Base-by-base conservation (phyloP, 257 asterid genomes). In the Nicotiana undulata region DNA sequence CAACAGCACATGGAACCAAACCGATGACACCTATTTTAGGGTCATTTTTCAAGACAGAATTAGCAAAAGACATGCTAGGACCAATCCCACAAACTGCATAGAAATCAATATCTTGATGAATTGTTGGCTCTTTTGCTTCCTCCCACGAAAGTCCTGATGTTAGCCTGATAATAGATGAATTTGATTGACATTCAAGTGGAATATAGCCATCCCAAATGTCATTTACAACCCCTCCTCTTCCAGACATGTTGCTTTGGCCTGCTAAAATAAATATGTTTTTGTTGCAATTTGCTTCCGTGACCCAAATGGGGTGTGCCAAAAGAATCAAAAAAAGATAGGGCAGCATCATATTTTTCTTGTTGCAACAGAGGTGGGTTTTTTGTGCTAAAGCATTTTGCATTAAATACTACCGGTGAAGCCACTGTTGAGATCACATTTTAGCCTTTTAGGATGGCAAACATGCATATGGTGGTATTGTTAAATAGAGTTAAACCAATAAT, bases 181-280 rank as follows among this genome's bases (percentile, higher is more conserved):
- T 63, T 8, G 61, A 67, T 13, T 63, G 63, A 16, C 75, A 60
- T 52, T 79, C 76, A 6, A 49, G 31, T 67, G 82, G 82, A 3
- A 79, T 67, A 5, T 17, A 4, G 29, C 82, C 53, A 53, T 79
- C 82, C 70, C 70, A 79, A 18, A 4, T 79, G 31, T 24, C 63
- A 29, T 49, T 31, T 9, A 1, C 76, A 13, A 79, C 82, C 6
- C 76, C 82, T 44, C 82, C 82, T 13, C 82, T 20, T 1, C 82
- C 82, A 17, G 82, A 65, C 82, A 79, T 79, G 52, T 79, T 79
- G 63, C 82, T 79, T 20, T 79, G 82, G 34, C 82, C 82, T 22
- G 82, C 82, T 55, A 79, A 7, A 49, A 79, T 75, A 1, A 53
- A 1, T 67, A 80, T 32, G n/a, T 18, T 49, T 32, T 81, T 81